phyloP scores from a whole-genome alignment of 2,329 filamentous ascomycete species.

The Paramyrothecium roridum region DNA sequence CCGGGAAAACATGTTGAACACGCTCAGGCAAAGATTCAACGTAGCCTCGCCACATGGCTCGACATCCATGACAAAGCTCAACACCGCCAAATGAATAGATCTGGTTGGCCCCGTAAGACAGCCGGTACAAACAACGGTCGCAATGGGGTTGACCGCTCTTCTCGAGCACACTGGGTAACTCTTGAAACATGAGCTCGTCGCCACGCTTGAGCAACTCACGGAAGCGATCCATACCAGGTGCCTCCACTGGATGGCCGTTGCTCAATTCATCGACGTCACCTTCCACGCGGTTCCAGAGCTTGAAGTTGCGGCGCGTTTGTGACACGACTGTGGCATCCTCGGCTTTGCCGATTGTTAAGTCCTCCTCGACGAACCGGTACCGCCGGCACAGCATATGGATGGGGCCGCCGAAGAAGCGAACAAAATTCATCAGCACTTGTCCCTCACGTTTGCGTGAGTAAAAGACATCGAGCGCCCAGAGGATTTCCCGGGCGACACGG shows the following conservation, averaged over 20 bases:
- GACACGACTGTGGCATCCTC: slow-evolving; percentile 19
- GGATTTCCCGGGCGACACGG: slow-evolving; percentile 20
- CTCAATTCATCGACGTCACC: background rate
- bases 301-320: slow-evolving; percentile 18
- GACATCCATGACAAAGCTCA: slow-evolving; percentile 3
- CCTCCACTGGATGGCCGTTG: background rate
- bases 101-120: slow-evolving; percentile 9
- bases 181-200: slow-evolving; percentile 12
- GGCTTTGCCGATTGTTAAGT: slow-evolving; percentile 18
- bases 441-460: slow-evolving; percentile 8
- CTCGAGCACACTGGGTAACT: slow-evolving; percentile 8
- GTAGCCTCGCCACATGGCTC: no score
- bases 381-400: slow-evolving; percentile 30
- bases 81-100: slow-evolving; percentile 11
- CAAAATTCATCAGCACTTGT: slow-evolving; percentile 15
- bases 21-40: no score
- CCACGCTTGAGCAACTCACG: slow-evolving; percentile 2
- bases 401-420: slow-evolving; percentile 25
- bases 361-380: slow-evolving; percentile 30
- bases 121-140: slow-evolving; percentile 5
- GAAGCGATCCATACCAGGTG: slow-evolving; percentile 5
- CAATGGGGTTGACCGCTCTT: slow-evolving; percentile 5
- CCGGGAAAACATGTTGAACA: no score
- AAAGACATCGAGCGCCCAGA: slow-evolving; percentile 27
- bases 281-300: slow-evolving; percentile 28